Conservation (phyloP, 108 stramenopile genomes). For the Nitzschia sp. region DNA sequence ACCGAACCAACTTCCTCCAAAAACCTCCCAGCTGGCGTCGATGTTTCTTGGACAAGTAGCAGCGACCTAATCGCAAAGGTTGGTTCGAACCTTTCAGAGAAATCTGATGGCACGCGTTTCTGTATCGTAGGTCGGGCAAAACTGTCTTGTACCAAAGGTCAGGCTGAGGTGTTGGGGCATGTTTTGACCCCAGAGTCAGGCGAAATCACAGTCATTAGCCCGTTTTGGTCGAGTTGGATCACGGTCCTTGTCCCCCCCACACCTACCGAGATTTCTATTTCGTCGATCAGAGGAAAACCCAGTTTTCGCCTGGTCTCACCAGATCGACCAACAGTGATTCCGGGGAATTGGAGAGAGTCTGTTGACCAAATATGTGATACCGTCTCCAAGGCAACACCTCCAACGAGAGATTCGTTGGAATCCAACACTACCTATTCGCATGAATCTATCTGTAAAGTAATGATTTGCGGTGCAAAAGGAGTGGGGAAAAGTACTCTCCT, state of each 20-base stretch:
- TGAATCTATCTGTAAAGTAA: not conserved
- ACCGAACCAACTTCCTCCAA: not conserved
- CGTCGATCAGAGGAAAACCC: conserved; percentile 25
- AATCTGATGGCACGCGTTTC: not conserved
- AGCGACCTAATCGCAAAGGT: not conserved
- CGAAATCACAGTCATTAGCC: conserved; percentile 28
- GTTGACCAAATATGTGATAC: conserved; percentile 37
- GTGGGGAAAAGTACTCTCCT: conserved; percentile 89
- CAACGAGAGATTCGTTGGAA: conserved; percentile 18
- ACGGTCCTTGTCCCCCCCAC: conserved; percentile 18
- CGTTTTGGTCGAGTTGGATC: conserved; percentile 47
- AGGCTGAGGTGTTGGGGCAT: conserved; percentile 37
- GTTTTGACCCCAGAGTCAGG: not conserved
- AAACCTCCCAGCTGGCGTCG: conserved; percentile 14
- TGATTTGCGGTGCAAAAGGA: conserved; percentile 89
- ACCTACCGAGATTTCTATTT: conserved; percentile 10
- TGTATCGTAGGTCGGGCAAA: conserved; percentile 42
- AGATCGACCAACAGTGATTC: conserved; percentile 39
- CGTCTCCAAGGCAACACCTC: conserved; percentile 1
- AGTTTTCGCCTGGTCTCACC: conserved; percentile 30
- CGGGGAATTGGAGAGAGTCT: conserved; percentile 42
- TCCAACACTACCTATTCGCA: not conserved
- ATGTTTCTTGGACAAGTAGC: conserved; percentile 11
- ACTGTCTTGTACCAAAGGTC: conserved; percentile 25
- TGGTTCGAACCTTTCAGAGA: not conserved